Conservation (phyloP, 2,329 filamentous ascomycete species). For the Dactylella cylindrospora region DNA sequence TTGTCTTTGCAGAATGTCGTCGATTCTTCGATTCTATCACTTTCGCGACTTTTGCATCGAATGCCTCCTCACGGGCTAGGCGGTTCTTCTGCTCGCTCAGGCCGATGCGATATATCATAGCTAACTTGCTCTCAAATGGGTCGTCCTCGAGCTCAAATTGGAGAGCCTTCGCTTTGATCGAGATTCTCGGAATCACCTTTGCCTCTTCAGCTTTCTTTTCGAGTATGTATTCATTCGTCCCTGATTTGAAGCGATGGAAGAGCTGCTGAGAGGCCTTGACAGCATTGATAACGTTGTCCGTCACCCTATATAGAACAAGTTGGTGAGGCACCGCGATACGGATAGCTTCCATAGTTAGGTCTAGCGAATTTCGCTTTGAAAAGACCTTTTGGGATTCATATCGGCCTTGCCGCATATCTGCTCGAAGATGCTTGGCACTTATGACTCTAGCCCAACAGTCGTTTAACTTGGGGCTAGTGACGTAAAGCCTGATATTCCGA, state of each 20-base stretch:
- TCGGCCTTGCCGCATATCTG: slow-evolving; percentile 77
- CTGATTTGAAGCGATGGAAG: slow-evolving; percentile 87
- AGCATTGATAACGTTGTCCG: slow-evolving; percentile 90
- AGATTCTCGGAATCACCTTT: slow-evolving; percentile 82
- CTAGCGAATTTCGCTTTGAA: slow-evolving; percentile 67
- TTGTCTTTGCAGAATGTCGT: slow-evolving; percentile 49
- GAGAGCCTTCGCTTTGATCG: slow-evolving; percentile 75
- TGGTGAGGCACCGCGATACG: slow-evolving; percentile 88
- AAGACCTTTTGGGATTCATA: slow-evolving; percentile 35
- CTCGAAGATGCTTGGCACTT: slow-evolving; percentile 75
- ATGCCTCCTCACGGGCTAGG: slow-evolving; percentile 85
- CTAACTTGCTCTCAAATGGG: slow-evolving; percentile 94
- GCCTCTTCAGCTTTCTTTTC: slow-evolving; percentile 82
- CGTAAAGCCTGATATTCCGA: slow-evolving; percentile 79
- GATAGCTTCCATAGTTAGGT: slow-evolving; percentile 81
- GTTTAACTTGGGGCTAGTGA: slow-evolving; percentile 79
- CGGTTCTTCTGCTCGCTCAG: slow-evolving; percentile 87
- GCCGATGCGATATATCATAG: slow-evolving; percentile 88
- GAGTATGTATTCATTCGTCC: slow-evolving; percentile 82
- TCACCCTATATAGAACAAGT: slow-evolving; percentile 81
- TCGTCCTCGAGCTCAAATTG: slow-evolving; percentile 94
- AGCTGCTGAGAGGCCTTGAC: slow-evolving; percentile 85
- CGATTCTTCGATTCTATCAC: slow-evolving; percentile 70
- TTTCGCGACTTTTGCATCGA: slow-evolving; percentile 80
- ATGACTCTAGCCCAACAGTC: slow-evolving; percentile 82